A percentile compares a stretch with the other conserved stretches of the same genome.
phyloP scores from a whole-genome alignment of 176 grass and related monocot species.

The Oryza meridionalis region DNA sequence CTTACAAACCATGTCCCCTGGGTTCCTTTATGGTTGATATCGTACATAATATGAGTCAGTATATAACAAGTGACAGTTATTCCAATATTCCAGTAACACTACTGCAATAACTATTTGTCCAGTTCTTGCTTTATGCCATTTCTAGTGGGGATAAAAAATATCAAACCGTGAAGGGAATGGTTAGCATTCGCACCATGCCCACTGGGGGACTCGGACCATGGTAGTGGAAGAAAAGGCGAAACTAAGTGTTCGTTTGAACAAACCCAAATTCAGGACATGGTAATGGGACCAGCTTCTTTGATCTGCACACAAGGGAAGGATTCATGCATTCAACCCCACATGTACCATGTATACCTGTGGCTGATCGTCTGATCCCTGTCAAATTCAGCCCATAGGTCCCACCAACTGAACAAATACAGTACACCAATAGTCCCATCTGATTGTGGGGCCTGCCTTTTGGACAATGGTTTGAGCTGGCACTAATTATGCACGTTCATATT shows the following conservation, averaged over 20 bases:
- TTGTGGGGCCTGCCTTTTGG: background rate
- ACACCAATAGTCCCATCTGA: background rate
- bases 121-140: background rate
- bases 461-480: background rate
- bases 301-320: background rate
- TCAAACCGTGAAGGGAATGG: background rate
- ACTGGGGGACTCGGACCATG: background rate
- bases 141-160: background rate
- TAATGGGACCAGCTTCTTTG: background rate
- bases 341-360: background rate
- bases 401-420: background rate
- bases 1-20: background rate
- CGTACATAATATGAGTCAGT: background rate
- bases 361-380: background rate
- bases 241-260: background rate
- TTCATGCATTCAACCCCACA: background rate
- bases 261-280: background rate
- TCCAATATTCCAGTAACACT: background rate
- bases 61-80: background rate
- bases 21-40: background rate
- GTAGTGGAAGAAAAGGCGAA: background rate
- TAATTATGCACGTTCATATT: background rate
- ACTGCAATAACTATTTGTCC: background rate
- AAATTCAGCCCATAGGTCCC: background rate
- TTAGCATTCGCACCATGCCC: background rate